These are phyloP conservation scores for Leucocoprinus leucothites DNA, from an alignment of 768 basidiomycete species.

Conservation along the genomic window DNA sequence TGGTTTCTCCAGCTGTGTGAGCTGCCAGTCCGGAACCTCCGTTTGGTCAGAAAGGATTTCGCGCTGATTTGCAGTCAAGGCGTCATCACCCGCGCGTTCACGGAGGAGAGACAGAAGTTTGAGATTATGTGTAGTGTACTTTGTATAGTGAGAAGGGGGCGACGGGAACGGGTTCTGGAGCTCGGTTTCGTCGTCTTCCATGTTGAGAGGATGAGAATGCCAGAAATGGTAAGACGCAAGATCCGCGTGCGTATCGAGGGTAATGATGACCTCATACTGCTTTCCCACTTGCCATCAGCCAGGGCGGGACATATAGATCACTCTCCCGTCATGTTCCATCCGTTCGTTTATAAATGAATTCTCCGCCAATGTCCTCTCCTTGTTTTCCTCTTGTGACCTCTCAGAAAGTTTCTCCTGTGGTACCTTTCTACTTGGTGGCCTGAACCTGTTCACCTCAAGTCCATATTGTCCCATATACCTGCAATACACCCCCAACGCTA, in stretches of 20 bases:
- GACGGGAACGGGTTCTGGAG: constrained; percentile 87
- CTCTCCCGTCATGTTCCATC: constrained; percentile 7
- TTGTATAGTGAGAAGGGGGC: constrained; percentile 80
- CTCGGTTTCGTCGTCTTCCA: constrained; percentile 75
- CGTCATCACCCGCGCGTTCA: constrained; percentile 43
- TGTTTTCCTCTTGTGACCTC: not conserved
- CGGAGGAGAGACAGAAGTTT: constrained; percentile 60
- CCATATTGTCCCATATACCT: too few relatives aligned
- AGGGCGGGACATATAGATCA: not conserved
- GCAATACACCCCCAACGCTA: constrained; percentile 12
- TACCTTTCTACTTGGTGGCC: too few relatives aligned
- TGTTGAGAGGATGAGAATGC: constrained; percentile 22
- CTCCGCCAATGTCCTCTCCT: constrained; percentile 4
- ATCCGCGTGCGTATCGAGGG: constrained; percentile 8
- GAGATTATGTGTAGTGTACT: constrained; percentile 75
- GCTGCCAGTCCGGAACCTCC: constrained; percentile 76
- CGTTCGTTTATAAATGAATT: not conserved
- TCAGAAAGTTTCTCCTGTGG: not conserved
- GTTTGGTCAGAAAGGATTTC: constrained; percentile 65
- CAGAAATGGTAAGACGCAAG: constrained; percentile 11
- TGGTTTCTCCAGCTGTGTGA: constrained; percentile 78
- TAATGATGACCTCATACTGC: not conserved
- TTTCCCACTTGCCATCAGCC: not conserved
- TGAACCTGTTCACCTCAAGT: too few relatives aligned
- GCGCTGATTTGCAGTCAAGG: constrained; percentile 48